These are phyloP conservation scores for Ambrosia trifida DNA, from an alignment of 129 eudicot species.

Conservation along the genomic window DNA sequence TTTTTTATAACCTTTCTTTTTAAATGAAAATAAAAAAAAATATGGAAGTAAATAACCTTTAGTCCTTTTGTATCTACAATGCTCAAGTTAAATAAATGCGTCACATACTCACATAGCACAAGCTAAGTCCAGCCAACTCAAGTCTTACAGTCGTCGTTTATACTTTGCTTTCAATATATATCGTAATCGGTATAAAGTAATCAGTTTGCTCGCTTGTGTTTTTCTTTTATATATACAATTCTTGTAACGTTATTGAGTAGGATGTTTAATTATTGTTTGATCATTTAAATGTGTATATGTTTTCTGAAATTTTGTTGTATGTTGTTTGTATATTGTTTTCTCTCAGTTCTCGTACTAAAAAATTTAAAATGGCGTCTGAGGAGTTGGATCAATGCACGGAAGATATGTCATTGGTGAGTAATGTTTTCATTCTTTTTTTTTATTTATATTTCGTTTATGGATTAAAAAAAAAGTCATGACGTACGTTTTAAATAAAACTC, in stretches of 20 bases:
- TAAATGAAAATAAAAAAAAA: no score
- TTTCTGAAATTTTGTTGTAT: not conserved
- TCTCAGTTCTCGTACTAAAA: conserved; percentile 5
- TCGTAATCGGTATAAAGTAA: no score
- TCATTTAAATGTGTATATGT: not conserved
- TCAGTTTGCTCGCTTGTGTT: no score
- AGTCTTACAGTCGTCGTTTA: no score
- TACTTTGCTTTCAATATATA: no score
- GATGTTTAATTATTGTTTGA: not conserved
- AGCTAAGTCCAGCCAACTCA: no score
- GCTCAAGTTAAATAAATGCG: not conserved
- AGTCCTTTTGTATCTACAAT: not conserved
- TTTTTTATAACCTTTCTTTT: no score
- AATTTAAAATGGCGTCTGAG: not conserved
- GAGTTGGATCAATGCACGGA: conserved; percentile 7
- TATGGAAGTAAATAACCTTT: no score
- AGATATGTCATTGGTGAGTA: conserved; percentile 19
- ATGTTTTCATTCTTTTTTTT: not conserved
- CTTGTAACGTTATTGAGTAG: no score
- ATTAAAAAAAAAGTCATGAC: not conserved
- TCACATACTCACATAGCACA: no score
- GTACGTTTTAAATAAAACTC: conserved; percentile 2
- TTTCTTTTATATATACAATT: no score
- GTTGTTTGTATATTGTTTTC: not conserved
- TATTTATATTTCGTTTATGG: not conserved